Evolutionary conservation across 805 yeast genomes (phyloP), one percentile per base, ranked within the genome.

Genomic region (fission yeast (Schizosaccharomyces pombe)): DNA sequence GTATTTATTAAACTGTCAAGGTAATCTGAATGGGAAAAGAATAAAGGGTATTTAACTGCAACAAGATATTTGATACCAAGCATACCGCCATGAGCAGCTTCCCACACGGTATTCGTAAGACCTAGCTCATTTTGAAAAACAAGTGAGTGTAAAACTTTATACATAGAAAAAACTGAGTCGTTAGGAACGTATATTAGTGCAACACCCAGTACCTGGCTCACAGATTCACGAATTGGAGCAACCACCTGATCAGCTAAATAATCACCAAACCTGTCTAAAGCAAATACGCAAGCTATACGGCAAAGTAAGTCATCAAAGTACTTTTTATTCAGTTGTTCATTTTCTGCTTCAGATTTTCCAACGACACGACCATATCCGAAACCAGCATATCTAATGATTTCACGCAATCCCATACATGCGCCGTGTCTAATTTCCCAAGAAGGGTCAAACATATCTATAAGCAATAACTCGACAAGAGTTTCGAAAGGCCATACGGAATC

Each of bases 21-120:
- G 32, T 79, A 64, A 14, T 77, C 72, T 24, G 67, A 64, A 1
- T 77, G 73, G 54, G 76, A 74, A 32, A 80, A 70, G 24, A 89
- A 69, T n/a, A 86, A 73, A 58, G 83, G 91, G 0, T 85, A 78
- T 60, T 94, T 74, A 2, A 89, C 85, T 57, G 94, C 81, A 9
- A 89, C 98, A 60, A 91, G 80, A 66, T 91, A 91, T 54, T 94
- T 72, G 54, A 91, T 70, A 0, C 97, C 98, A 11, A 91, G 74
- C 80, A 91, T 79, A 52, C 97, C 99, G 60, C 97, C 98, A 70
- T 91, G 98, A 57, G 91, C 83, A 2, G 95, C 97, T 64, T 93
- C 96, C 98, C 98, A 91, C 55, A 86, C 75, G 2, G 81, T 77
- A 16, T 68, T 62, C 47, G 73, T 69, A 11, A 70, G 65, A 1